These are phyloP conservation scores for Schizochytrium sp. DNA, from an alignment of 108 stramenopile genomes.

Conservation along the genomic window DNA sequence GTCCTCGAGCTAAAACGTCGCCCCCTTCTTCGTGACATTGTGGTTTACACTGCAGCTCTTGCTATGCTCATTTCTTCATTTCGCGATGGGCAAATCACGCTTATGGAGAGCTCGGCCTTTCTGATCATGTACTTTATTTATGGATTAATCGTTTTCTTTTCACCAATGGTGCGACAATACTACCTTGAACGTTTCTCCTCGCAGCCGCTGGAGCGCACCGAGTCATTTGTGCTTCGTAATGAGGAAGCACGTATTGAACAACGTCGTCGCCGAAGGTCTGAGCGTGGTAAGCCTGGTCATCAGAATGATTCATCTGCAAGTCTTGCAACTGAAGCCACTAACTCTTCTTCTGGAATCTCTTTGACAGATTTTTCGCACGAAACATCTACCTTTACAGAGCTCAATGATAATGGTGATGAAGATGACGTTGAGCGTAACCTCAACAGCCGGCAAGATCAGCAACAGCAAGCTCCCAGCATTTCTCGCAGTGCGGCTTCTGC, in stretches of 20 bases:
- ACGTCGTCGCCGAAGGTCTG: neutral
- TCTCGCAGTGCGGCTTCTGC: too few species aligned
- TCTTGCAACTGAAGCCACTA: neutral
- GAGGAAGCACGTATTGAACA: constrained; percentile 43
- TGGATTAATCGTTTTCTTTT: neutral
- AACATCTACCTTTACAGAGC: neutral
- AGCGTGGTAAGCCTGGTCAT: neutral
- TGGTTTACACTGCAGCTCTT: constrained; percentile 15
- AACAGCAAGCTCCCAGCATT: too few species aligned
- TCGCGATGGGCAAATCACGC: neutral
- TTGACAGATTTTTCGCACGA: neutral
- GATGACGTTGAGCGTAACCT: constrained; percentile 47
- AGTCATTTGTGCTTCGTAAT: neutral
- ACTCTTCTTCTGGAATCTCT: neutral
- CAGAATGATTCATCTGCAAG: neutral
- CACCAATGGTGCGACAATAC: neutral
- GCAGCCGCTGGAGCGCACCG: neutral
- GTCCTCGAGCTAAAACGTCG: constrained; percentile 45
- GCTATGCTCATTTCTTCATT: neutral
- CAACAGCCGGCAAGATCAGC: neutral
- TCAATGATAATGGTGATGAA: neutral
- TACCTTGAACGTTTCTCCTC: neutral
- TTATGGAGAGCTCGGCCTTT: neutral
- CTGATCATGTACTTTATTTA: constrained; percentile 16
- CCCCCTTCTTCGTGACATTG: constrained; percentile 25